Base-by-base conservation (phyloP, 2,329 filamentous ascomycete species). In the Cadophora gregata region DNA sequence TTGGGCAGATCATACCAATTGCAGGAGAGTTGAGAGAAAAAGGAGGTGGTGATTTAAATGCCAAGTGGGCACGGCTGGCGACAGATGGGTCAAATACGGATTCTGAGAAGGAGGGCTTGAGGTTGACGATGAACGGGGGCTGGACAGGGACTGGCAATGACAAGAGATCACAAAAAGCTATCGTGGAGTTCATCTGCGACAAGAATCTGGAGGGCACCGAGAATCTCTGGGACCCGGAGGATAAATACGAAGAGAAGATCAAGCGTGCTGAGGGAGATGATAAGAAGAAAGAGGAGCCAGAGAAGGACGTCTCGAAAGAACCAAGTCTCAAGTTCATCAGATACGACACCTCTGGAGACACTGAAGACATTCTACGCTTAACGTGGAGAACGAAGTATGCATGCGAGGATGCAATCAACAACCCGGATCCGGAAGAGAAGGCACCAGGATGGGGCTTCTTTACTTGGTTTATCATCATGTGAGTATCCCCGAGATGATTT, bases 391-490 rank as follows among this genome's bases (percentile, higher is more conserved):
- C 95, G 16, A 93, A 95, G 78, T 89, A 93, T 76, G 95, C 93
- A 0, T 98, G 96, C 78, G 89, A 93, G 76, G 82, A 81, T 72
- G 80, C 81, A 58, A 80, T 82, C 19, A 81, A 80, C 10, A 81
- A 82, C 50, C 79, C 24, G 72, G 76, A 64, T 75, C 76, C 47
- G 71, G 76, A 50, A 19, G 78, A 80, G 66, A 81, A 82, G 65
- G 82, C 83, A 79, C 21, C 85, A 88, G 60, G 60, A 76, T 98
- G 95, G 96, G 96, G 96, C 1, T 96, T 97, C 83, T 98, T 98
- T 76, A 97, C 95, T 21, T 99, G 96, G 96, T 87, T 98, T 75
- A 87, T 98, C 72, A 89, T 99, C 72, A 88, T 98, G 93, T 97
- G 81, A 84, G 92, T 84, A 31, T 14, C 10, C 31, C 50, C 27